Conservation (phyloP, 306 rosid species). For the Dryas alaskensis region DNA sequence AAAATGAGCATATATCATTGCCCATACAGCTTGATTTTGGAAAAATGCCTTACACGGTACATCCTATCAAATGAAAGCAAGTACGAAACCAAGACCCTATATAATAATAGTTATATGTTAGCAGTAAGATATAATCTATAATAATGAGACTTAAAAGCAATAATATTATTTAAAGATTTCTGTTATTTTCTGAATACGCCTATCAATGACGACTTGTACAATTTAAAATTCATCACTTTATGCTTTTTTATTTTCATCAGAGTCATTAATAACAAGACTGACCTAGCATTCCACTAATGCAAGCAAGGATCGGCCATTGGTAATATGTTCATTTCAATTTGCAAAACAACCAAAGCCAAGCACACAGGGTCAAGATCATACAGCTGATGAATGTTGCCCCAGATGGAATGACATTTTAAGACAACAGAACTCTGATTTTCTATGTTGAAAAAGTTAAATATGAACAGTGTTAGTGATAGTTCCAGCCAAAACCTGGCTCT, state of each 20-base stretch:
- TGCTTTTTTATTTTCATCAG: not conserved
- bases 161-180: not conserved
- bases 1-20: constrained; percentile 93
- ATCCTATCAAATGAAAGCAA: constrained; percentile 49
- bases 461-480: not conserved
- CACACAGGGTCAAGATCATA: not conserved
- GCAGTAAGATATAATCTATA: not conserved
- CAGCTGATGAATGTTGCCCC: not conserved
- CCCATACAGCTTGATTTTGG: constrained; percentile 84
- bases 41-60: constrained; percentile 89
- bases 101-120: not conserved
- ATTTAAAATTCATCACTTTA: not conserved
- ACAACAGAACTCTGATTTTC: not conserved
- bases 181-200: not conserved
- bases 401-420: too few relatives aligned
- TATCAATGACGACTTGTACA: not conserved
- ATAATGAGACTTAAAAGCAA: not conserved
- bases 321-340: too few relatives aligned
- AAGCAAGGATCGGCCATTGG: not conserved
- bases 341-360: not conserved
- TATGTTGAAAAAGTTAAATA: not conserved
- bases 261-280: not conserved
- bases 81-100: constrained; percentile 22
- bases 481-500: constrained; percentile 7
- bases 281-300: not conserved